Percentiles rank a stretch among this genome's conserved stretches.
Conservation (phyloP, 2,329 filamentous ascomycete genomes). For the Incumbomyces delicatus region DNA sequence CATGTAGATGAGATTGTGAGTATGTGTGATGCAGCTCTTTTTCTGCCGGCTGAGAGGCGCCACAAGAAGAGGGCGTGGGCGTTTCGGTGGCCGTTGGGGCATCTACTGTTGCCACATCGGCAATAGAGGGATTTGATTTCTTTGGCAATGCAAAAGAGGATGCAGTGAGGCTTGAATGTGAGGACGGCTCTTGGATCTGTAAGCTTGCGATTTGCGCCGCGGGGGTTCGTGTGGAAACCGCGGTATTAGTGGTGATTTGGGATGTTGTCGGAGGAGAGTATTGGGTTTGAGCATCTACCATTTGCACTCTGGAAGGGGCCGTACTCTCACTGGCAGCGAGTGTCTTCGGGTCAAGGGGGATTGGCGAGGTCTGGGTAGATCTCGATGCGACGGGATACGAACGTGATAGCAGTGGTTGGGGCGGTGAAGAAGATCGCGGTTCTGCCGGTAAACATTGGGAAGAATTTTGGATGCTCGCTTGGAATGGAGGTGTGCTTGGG, state of each 20-base stretch:
- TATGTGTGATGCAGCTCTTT: neutral
- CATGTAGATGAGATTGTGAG: neutral
- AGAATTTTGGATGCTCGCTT: neutral
- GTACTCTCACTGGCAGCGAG: slow-evolving; percentile 9
- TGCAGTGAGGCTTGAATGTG: neutral
- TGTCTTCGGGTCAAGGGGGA: slow-evolving; percentile 3
- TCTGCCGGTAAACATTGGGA: slow-evolving; percentile 9
- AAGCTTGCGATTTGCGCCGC: neutral
- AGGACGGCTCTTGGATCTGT: neutral
- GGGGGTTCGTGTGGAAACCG: neutral
- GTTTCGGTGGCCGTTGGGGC: slow-evolving; percentile 12
- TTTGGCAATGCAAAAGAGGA: too few species aligned
- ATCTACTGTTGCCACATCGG: neutral
- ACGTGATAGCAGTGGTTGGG: neutral
- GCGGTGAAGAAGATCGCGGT: slow-evolving; percentile 1
- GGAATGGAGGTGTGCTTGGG: slow-evolving; percentile 10
- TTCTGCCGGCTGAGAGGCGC: neutral
- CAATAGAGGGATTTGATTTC: neutral
- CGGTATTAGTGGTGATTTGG: too few species aligned
- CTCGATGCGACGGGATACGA: neutral
- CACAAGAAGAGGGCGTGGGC: slow-evolving; percentile 26
- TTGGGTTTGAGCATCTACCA: slow-evolving; percentile 44
- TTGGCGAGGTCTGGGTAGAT: slow-evolving; percentile 2
- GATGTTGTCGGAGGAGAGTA: slow-evolving; percentile 31
- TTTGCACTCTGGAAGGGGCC: slow-evolving; percentile 16